A percentile compares a stretch with the other conserved stretches of the same genome.
Conservation (phyloP, 768 basidiomycete genomes). For the Crassisporium funariophilum region DNA sequence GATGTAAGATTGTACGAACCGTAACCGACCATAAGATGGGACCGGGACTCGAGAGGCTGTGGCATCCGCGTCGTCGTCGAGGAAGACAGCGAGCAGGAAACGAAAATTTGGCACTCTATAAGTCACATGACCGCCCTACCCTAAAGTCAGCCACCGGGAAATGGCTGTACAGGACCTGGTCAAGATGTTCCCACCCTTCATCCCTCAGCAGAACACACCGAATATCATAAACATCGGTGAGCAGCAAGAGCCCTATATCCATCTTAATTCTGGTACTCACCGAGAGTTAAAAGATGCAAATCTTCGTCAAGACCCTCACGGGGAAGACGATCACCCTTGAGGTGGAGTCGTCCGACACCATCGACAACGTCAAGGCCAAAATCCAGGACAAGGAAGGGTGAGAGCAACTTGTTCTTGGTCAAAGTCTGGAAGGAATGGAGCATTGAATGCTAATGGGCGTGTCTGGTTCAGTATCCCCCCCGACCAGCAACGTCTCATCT, state of each 20-base stretch:
- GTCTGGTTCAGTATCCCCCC: conserved; percentile 71
- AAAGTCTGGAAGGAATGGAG: too few relatives aligned
- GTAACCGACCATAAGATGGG: not conserved
- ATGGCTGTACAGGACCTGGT: conserved; percentile 29
- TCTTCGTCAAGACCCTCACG: conserved; percentile 80
- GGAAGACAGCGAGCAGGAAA: not conserved
- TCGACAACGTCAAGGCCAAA: conserved; percentile 91
- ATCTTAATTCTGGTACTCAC: conserved; percentile 14
- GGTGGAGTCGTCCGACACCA: conserved; percentile 96
- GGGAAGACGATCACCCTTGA: conserved; percentile 98
- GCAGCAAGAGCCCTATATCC: conserved; percentile 20
- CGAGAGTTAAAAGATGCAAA: conserved; percentile 45
- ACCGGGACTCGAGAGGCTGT: conserved; percentile 1
- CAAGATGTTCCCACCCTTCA: conserved; percentile 29
- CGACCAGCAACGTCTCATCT: conserved; percentile 94
- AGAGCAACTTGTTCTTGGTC: too few relatives aligned
- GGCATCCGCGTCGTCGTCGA: conserved; percentile 1
- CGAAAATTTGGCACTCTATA: conserved; percentile 6
- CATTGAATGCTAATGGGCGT: conserved; percentile 4
- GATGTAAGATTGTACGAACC: not conserved
- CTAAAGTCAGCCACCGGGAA: conserved; percentile 42
- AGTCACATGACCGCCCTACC: conserved; percentile 33
- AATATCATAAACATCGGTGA: conserved; percentile 34
- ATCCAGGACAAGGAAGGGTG: conserved; percentile 63
- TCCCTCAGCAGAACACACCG: conserved; percentile 17